These are phyloP conservation scores for Eutypella sp. DNA, from an alignment of 2,329 filamentous ascomycete species.

Conservation along the genomic window DNA sequence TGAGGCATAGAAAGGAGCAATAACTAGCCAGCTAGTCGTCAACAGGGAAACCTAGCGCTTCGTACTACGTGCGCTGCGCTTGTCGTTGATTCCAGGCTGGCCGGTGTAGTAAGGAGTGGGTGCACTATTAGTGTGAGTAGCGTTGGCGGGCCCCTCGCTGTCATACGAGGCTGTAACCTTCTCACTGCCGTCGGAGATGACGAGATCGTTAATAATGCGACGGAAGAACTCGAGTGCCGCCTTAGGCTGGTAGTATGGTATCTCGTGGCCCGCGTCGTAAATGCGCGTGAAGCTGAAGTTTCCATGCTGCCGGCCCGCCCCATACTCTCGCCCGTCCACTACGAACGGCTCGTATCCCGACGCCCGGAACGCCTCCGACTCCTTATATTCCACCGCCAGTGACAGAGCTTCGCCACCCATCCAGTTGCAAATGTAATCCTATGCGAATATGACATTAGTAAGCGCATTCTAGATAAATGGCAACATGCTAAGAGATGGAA, in stretches of 20 bases:
- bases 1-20: too few relatives aligned
- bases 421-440: constrained; percentile 63
- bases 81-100: not conserved
- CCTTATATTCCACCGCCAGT: constrained; percentile 51
- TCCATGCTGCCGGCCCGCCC: constrained; percentile 69
- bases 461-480: not conserved
- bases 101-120: not conserved
- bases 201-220: constrained; percentile 52
- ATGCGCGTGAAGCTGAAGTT: constrained; percentile 47
- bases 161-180: constrained; percentile 45
- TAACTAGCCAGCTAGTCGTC: too few relatives aligned
- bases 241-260: constrained; percentile 34
- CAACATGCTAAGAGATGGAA: not conserved
- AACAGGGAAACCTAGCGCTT: too few relatives aligned
- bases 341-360: constrained; percentile 70
- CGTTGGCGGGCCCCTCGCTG: constrained; percentile 52
- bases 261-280: constrained; percentile 8
- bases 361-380: constrained; percentile 50
- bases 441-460: constrained; percentile 4
- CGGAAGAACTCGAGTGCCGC: constrained; percentile 57
- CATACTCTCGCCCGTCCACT: constrained; percentile 63
- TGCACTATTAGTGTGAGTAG: constrained; percentile 46
- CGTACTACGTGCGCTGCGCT: too few relatives aligned
- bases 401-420: constrained; percentile 72
- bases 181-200: constrained; percentile 50